Base-by-base conservation (phyloP, 2,329 filamentous ascomycete species). In the Fusarium fujikuroi region DNA sequence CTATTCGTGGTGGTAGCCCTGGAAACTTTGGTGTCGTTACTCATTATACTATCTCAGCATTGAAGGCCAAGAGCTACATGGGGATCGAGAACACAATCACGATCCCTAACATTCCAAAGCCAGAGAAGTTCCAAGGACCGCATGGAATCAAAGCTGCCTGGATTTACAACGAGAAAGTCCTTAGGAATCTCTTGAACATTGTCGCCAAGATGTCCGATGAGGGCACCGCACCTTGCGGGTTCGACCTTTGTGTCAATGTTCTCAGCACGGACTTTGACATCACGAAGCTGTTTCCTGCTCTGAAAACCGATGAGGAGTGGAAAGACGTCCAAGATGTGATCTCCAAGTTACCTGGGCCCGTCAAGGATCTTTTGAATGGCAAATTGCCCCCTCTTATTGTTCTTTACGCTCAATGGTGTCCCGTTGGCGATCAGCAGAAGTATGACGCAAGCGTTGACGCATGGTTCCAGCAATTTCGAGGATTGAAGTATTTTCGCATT, bases 281-380 rank as follows among this genome's bases (percentile, higher is more conserved):
- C 0, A 2, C 18, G 4, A 37, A 49, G 14, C 2, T 59, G 3
- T 50, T 59, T 12, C 56, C 56, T 3, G 18, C 42, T 6, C 15
- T 36, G 2, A 34, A 58, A 15, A 5, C 9, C 2, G 54, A 58
- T 3, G 4, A 44, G 6, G 7, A 28, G 10, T 28, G 42, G n/a
- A 25, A 32, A 12, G 30, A 11, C 30, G 11, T 32, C 30, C 30
- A 32, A 32, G 30, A 32, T 10, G 30, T 32, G 12, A 12, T 32
- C 30, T 32, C 30, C 11, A 32, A 12, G 12, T 32, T 32, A 32
- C 30, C 30, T 32, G 30, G 12, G 18, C 43, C 5, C 7, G 21
- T 9, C 4, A n/a, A n/a, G 8, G 14, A 3, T 30, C 2, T 25
- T 11, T 11, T 56, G 8, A 0, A 5, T 0, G 36, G 37, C 1